Evolutionary conservation across 352 stramenopile genomes (phyloP).

Genomic region (Phytophthora fragariaefolia): DNA sequence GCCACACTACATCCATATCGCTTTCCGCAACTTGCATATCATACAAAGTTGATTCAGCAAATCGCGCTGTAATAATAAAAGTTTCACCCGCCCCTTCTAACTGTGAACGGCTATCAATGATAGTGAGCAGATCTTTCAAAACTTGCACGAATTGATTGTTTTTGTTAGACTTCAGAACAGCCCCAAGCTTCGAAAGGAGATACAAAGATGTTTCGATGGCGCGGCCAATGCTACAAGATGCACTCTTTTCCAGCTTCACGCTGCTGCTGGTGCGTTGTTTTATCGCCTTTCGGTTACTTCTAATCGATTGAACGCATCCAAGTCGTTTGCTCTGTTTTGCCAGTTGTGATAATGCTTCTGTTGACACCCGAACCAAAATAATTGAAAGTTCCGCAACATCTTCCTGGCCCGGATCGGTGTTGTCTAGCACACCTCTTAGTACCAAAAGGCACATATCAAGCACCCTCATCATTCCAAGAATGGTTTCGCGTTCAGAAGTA

Average conservation of each 20-base stretch:
- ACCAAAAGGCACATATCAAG: conserved; percentile 68
- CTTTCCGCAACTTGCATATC: conserved; percentile 53
- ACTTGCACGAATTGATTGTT: conserved; percentile 63
- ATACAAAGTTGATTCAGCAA: conserved; percentile 44
- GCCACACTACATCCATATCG: conserved; percentile 54
- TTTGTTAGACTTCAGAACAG: conserved; percentile 56
- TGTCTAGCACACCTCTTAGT: conserved; percentile 59
- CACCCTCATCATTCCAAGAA: conserved; percentile 56
- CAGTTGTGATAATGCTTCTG: conserved; percentile 60
- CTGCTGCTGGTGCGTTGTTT: conserved; percentile 13
- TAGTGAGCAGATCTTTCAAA: conserved; percentile 52
- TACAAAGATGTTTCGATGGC: conserved; percentile 42
- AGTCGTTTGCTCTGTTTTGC: conserved; percentile 21
- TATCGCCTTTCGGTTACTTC: neutral
- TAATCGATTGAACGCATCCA: neutral
- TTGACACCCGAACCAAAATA: conserved; percentile 64
- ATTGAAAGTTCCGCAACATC: conserved; percentile 42
- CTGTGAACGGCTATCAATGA: conserved; percentile 26
- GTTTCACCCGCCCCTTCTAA: conserved; percentile 8
- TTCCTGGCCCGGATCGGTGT: conserved; percentile 45
- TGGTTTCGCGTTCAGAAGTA: conserved; percentile 18
- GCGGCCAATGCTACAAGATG: conserved; percentile 20
- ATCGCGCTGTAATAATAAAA: conserved; percentile 40
- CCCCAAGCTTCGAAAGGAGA: conserved; percentile 47
- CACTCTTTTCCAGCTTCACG: conserved; percentile 23